Conservation (phyloP, 2,329 filamentous ascomycete species). For the Didymella keratinophila region DNA sequence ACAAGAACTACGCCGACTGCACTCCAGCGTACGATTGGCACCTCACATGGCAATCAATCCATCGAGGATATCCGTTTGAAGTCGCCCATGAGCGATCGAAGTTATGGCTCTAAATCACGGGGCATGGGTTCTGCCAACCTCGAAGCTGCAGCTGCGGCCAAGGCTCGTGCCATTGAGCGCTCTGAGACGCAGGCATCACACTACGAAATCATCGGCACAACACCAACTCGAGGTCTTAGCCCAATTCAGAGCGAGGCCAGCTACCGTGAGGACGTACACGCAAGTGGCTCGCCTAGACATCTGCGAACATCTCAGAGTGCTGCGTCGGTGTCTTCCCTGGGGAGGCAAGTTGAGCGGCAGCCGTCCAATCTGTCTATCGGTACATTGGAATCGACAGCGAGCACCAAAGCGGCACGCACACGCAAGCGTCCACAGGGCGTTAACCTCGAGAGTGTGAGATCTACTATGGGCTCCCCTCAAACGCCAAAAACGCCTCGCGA, state of each 20-base stretch:
- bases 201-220: conserved; percentile 47
- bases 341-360: conserved; percentile 62
- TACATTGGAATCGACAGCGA: conserved; percentile 65
- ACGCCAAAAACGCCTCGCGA: conserved; percentile 49
- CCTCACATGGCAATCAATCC: conserved; percentile 68
- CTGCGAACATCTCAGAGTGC: conserved; percentile 56
- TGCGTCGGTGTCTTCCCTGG: conserved; percentile 67
- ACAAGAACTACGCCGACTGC: conserved; percentile 68
- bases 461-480: conserved; percentile 52
- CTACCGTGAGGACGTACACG: conserved; percentile 57
- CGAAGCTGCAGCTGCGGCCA: conserved; percentile 49
- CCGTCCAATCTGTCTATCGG: conserved; percentile 66
- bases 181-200: conserved; percentile 46
- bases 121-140: conserved; percentile 34
- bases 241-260: conserved; percentile 94
- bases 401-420: conserved; percentile 64
- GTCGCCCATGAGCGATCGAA: conserved; percentile 55
- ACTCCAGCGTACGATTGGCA: conserved; percentile 67
- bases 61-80: conserved; percentile 59
- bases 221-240: conserved; percentile 71
- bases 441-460: conserved; percentile 60
- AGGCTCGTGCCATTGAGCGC: conserved; percentile 47
- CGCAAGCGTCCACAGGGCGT: conserved; percentile 61
- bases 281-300: conserved; percentile 52
- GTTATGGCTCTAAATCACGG: conserved; percentile 49